Base-by-base conservation (phyloP, 768 basidiomycete genomes). In the Leucosporidium yakuticum region DNA sequence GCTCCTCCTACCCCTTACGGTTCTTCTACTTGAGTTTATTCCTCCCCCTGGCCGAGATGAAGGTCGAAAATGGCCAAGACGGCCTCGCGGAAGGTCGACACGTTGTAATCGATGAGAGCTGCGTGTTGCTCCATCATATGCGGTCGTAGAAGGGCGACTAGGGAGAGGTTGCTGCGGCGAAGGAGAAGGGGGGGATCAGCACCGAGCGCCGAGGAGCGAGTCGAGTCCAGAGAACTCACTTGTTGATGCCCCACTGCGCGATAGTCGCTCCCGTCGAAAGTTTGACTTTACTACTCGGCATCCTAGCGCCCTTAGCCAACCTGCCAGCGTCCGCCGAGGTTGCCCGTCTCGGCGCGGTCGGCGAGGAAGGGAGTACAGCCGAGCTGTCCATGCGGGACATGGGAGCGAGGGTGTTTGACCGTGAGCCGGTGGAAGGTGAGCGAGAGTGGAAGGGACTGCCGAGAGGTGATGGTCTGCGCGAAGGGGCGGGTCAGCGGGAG, bases 31-130 rank as follows among this genome's bases (percentile, higher is more conserved):
- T 12, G 34, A 5, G 6, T 15, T 53, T 21, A 53, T 17, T 27
- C 51, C 51, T 53, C 51, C 51, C 8, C 23, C 21, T 53, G 29
- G 34, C 36, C 47, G 34, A 29, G 57, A 61, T 91, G 90, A 14
- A 90, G 84, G 60, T 86, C 84, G 73, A 87, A 87, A 51, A 93
- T 90, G 78, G 90, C 88, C 77, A 88, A 85, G 59, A 90, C 84
- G 0, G 91, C 91, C 86, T 87, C 74, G 1, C 91, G 79, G 77
- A 93, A 88, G 78, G 86, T 90, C 48, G 90, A 87, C 4, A 92
- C 87, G 74, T 93, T 93, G 79, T 88, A 91, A 76, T 93, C 91
- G 36, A 93, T 81, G 56, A 91, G 80, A 27, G 88, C 89, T 23
- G 88, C 82, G 63, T 87, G 83, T 68, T 84, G 82, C 62, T 90